A percentile compares a stretch with the other conserved stretches of the same genome.
phyloP scores from a whole-genome alignment of 345 rosid genomes.

The Cardamine occulta region DNA sequence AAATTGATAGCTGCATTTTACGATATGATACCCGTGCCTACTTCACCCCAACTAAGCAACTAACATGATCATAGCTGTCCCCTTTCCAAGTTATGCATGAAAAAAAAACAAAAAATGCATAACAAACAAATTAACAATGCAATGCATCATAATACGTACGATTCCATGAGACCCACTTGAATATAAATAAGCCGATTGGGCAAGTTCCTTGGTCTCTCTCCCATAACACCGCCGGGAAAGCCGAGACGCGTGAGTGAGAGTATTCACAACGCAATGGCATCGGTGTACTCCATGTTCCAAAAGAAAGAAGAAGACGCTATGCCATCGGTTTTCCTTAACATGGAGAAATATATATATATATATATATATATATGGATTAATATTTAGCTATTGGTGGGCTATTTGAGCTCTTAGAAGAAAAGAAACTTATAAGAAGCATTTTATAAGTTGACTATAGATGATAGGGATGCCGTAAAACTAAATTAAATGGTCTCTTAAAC shows the following conservation, averaged over 20 bases:
- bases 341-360: too few species aligned
- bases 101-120: not conserved
- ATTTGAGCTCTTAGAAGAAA: not conserved
- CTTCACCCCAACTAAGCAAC: too few species aligned
- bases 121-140: not conserved
- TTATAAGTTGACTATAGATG: not conserved
- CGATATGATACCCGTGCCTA: not conserved
- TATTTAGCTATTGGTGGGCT: not conserved
- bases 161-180: not conserved
- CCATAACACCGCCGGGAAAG: not conserved
- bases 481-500: not conserved
- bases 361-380: not conserved
- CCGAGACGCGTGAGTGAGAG: slow-evolving; percentile 7
- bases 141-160: not conserved
- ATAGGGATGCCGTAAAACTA: not conserved
- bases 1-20: slow-evolving; percentile 3
- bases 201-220: not conserved
- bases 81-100: too few species aligned
- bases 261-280: not conserved
- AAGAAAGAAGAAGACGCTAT: not conserved
- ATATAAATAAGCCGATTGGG: not conserved
- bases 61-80: too few species aligned
- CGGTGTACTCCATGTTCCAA: slow-evolving; percentile 10
- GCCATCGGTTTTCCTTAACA: not conserved
- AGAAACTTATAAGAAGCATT: too few species aligned